Evolutionary conservation across 2,329 filamentous ascomycete genomes (phyloP), one percentile per base, ranked within the genome.

Genomic region (Colletotrichum cordylinicola): DNA sequence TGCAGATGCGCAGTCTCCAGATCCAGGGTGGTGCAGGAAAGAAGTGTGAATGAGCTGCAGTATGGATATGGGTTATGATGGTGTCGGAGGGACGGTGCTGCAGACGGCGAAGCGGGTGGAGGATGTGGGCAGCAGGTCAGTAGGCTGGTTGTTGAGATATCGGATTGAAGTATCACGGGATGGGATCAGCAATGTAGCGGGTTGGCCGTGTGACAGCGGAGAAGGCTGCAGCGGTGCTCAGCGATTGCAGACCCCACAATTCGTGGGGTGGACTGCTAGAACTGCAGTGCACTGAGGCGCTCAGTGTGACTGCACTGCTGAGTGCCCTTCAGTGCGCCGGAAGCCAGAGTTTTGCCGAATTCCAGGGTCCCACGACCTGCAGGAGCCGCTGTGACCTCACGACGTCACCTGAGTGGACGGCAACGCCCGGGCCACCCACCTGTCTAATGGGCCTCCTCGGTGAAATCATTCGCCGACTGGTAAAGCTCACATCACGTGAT

Each of bases 271-370:
- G 33, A 27, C 2, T 27, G 43, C 55, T 55, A 37, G 55, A 43
- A 55, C 21, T 52, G 52, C 67, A 48, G 39, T n/a, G 39, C 39
- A 43, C 18, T 43, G n/a, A n/a, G n/a, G n/a, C n/a, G 39, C 39
- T n/a, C 4, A 10, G 18, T 43, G 39, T 18, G 24, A 29, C 6
- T 29, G 29, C 29, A 29, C 29, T 6, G 29, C 29, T 29, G 29
- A 31, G 24, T 27, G 24, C 24, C 24, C 24, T 27, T 27, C 24
- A 27, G 24, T 27, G 35, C 37, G 35, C 9, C 62, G 35, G 31
- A 33, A 67, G 64, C 74, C 61, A 67, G 60, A 64, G 67, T 77
- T 77, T 71, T 75, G 65, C 75, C 75, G 75, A 60, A 72, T 72
- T 35, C 67, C 67, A 77, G 75, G 72, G 75, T 77, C 65, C 64